Percentiles rank a stretch among this genome's conserved stretches.
Conservation (phyloP, 73 alveolate species). For the Halteria grandinella region DNA sequence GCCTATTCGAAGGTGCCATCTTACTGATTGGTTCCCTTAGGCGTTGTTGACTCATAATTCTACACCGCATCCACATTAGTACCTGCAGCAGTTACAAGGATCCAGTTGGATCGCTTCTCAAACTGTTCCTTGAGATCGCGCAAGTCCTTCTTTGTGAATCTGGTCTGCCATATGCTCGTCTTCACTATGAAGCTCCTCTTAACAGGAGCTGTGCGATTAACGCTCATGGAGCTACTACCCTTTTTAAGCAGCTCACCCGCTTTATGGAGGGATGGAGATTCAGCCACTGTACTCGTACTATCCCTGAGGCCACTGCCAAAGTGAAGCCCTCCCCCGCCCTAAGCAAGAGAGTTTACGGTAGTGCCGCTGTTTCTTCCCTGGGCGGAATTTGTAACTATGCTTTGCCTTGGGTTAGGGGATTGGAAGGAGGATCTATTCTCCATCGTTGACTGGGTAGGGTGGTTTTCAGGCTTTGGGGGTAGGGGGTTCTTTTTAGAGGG, state of each 20-base stretch:
- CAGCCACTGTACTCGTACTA: not conserved
- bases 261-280: not conserved
- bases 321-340: not conserved
- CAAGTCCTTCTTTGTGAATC: constrained; percentile 36
- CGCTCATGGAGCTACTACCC: too few species aligned
- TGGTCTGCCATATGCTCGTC: constrained; percentile 31
- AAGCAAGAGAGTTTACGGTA: not conserved
- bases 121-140: constrained; percentile 28
- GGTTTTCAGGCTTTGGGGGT: not conserved
- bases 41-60: too few species aligned
- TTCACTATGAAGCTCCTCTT: constrained; percentile 30
- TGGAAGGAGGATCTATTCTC: too few species aligned
- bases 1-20: not conserved
- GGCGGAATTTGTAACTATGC: too few species aligned
- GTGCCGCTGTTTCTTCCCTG: not conserved
- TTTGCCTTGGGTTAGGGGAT: not conserved
- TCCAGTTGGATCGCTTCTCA: constrained; percentile 45
- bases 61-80: not conserved
- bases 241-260: not conserved
- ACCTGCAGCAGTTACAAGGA: constrained; percentile 15
- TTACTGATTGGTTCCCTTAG: not conserved
- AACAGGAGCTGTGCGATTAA: too few species aligned
- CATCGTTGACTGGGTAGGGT: too few species aligned
- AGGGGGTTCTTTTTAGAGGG: not conserved
- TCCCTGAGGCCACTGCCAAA: not conserved